Evolutionary conservation across 257 asterid species (phyloP), one percentile per base, ranked within the genome.

Genomic region (Orobanche coerulescens): DNA sequence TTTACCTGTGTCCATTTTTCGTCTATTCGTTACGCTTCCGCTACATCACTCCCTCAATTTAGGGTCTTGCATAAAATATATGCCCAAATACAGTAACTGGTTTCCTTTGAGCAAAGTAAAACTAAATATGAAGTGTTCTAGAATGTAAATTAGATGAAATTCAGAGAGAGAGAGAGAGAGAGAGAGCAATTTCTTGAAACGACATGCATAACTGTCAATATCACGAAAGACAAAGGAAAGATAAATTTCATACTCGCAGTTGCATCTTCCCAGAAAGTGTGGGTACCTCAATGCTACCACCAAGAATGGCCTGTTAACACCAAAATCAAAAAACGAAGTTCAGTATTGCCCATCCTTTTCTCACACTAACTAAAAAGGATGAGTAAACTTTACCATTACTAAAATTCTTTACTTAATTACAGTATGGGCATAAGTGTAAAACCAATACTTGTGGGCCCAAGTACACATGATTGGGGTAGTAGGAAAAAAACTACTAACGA

Each of bases 301-400:
- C 98, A 84, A 92, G 96, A 67, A 88, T 79, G 56, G 98, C 96
- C 96, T 92, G 83, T 71, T 12, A 69, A 65, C 61, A 53, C 53
- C 46, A 20, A 54, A 49, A 57, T 33, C 40, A 63, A 70, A 62
- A 23, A 67, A 23, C 36, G 52, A 44, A 70, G 14, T 56, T 58
- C 40, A 37, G 56, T 44, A 23, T 33, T 19, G 34, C 13, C 54
- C 23, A 24, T 25, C 34, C 28, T 39, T 48, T 69, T 4, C 58
- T 51, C 16, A 31, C 61, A 40, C 22, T 10, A 43, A 58, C 20
- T 52, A 53, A 47, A 61, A 31, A 18, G 18, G 70, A 53, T 19
- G 19, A 42, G 36, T 37, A 13, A 6, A 25, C n/a, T 22, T 25
- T 23, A 50, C 13, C 24, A 25, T 68, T n/a, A 57, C 40, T 62